Conservation (phyloP, 805 yeast species). For the Candida peoriensis region DNA sequence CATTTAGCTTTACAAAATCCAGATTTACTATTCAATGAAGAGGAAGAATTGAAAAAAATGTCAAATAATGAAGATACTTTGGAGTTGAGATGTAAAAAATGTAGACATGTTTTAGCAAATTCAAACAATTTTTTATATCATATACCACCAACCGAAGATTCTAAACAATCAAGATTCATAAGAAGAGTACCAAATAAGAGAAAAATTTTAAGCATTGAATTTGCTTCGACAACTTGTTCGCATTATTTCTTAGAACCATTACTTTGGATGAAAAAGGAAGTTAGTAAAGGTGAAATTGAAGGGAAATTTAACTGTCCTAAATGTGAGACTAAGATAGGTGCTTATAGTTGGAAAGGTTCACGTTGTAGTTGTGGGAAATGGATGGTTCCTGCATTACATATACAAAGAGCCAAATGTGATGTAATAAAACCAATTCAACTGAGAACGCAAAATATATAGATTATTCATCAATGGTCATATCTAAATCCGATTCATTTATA, state of each 20-base stretch:
- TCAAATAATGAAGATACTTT: conserved; percentile 25
- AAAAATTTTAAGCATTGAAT: conserved; percentile 52
- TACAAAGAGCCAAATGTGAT: conserved; percentile 80
- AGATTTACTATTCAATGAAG: conserved; percentile 25
- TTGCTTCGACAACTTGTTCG: conserved; percentile 62
- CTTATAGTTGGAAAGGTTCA: conserved; percentile 91
- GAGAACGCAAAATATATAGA: background rate
- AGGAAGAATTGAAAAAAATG: conserved; percentile 22
- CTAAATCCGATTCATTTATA: conserved; percentile 33
- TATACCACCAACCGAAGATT: conserved; percentile 57
- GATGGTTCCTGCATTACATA: conserved; percentile 88
- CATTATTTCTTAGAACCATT: conserved; percentile 88
- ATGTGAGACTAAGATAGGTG: conserved; percentile 83
- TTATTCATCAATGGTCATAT: conserved; percentile 39
- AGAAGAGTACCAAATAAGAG: conserved; percentile 59
- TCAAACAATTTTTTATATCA: conserved; percentile 61
- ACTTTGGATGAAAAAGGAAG: conserved; percentile 84
- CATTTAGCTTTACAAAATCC: conserved; percentile 24
- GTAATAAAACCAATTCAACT: conserved; percentile 26
- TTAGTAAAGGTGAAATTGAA: conserved; percentile 68
- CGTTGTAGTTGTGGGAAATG: conserved; percentile 93
- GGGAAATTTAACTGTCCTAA: conserved; percentile 85
- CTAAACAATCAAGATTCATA: conserved; percentile 61
- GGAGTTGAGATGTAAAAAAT: conserved; percentile 71
- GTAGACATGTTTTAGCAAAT: conserved; percentile 67